These are phyloP conservation scores for Aspergillus sp. DNA, from an alignment of 2,329 filamentous ascomycete species.

Conservation along the genomic window DNA sequence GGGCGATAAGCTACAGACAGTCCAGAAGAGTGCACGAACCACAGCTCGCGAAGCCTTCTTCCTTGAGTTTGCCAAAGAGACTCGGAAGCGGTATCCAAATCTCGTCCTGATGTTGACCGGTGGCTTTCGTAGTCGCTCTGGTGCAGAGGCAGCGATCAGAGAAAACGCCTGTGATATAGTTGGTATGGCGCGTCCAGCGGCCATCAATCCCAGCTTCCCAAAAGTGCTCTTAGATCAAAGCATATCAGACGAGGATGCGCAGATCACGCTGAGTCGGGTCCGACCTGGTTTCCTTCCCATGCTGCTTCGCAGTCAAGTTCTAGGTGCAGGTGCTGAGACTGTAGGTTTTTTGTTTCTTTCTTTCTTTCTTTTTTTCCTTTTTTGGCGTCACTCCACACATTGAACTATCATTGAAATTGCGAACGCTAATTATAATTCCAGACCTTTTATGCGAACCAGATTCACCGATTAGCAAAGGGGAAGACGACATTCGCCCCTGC, in stretches of 20 bases:
- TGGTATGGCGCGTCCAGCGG: conserved; percentile 45
- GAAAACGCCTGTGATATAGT: conserved; percentile 47
- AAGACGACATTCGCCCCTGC: no score
- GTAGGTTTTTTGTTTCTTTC: conserved; percentile 15
- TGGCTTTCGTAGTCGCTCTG: conserved; percentile 54
- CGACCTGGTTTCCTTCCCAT: conserved; percentile 16
- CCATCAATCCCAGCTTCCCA: conserved; percentile 41
- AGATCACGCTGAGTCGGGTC: conserved; percentile 18
- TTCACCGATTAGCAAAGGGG: no score
- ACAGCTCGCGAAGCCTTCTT: conserved; percentile 63
- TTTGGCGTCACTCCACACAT: no score
- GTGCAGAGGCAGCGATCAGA: conserved; percentile 46
- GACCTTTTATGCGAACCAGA: no score
- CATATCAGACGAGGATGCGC: conserved; percentile 19
- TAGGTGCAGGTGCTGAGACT: conserved; percentile 27
- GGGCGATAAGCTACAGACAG: conserved; percentile 16
- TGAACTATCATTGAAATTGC: no score
- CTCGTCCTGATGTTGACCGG: conserved; percentile 57
- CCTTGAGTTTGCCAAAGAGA: conserved; percentile 56
- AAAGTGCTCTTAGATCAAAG: conserved; percentile 25
- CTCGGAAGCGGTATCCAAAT: conserved; percentile 42
- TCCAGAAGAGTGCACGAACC: conserved; percentile 39
- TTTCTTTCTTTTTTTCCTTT: no score
- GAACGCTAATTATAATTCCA: no score
- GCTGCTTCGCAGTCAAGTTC: conserved; percentile 17